phyloP scores from a whole-genome alignment of 768 basidiomycete species.

The Leccinum broughii region DNA sequence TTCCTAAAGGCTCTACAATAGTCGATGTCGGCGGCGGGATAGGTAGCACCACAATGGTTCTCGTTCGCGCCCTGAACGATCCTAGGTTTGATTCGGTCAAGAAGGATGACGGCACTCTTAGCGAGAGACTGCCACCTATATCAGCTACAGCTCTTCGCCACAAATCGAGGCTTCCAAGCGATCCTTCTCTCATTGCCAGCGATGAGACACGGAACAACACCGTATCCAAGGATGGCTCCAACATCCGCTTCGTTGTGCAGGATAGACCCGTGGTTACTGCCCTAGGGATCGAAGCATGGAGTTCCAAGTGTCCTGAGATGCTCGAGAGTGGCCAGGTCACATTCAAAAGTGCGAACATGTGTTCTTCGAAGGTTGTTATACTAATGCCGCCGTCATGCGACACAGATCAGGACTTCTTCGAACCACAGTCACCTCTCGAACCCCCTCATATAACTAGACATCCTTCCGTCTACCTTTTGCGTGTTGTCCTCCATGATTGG shows the following conservation, averaged over 20 bases:
- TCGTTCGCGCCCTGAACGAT: conserved; percentile 39
- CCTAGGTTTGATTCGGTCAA: conserved; percentile 1
- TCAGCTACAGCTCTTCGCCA: neutral
- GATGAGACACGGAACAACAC: conserved; percentile 13
- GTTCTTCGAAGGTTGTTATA: neutral
- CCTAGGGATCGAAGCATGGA: conserved; percentile 60
- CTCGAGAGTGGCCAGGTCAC: conserved; percentile 51
- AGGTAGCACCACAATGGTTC: conserved; percentile 49
- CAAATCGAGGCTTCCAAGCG: neutral
- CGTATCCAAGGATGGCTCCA: conserved; percentile 27
- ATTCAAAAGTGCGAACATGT: conserved; percentile 45
- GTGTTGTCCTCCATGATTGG: conserved; percentile 80
- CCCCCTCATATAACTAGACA: conserved; percentile 30
- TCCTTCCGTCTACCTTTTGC: conserved; percentile 67
- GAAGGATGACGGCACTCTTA: conserved; percentile 2
- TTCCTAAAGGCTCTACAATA: conserved; percentile 51
- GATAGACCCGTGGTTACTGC: conserved; percentile 56
- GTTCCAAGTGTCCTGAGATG: conserved; percentile 55
- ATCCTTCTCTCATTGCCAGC: neutral
- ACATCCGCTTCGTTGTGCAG: conserved; percentile 55
- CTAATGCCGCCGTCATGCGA: neutral
- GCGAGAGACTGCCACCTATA: neutral
- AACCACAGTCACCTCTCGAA: conserved; percentile 49
- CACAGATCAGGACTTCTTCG: conserved; percentile 75
- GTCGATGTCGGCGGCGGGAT: conserved; percentile 75